Conservation (phyloP, 2,329 filamentous ascomycete genomes). For the Arthroderma sp. region DNA sequence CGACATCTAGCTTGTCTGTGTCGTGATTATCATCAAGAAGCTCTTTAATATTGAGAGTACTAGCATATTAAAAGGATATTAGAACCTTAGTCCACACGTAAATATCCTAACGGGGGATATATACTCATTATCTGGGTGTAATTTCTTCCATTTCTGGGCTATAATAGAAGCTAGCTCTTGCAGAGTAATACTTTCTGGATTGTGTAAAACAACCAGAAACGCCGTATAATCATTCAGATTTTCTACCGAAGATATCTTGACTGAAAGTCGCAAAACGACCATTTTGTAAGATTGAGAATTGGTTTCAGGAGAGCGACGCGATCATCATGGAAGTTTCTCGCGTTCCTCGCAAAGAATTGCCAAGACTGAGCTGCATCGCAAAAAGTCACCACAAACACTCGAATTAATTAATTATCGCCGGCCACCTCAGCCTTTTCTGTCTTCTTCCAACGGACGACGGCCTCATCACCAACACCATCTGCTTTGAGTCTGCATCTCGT, state of each 20-base stretch:
- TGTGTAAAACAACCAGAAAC: conserved; percentile 20
- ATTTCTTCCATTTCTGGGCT: conserved; percentile 20
- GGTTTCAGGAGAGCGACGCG: too few species aligned
- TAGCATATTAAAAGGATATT: background rate
- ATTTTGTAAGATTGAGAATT: conserved; percentile 11
- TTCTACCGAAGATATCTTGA: conserved; percentile 19
- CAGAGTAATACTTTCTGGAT: conserved; percentile 21
- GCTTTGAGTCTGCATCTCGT: background rate
- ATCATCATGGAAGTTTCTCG: too few species aligned
- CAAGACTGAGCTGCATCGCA: too few species aligned
- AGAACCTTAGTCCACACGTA: background rate
- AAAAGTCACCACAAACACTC: too few species aligned
- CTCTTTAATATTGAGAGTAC: conserved; percentile 22
- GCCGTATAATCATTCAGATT: too few species aligned
- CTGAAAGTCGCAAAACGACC: conserved; percentile 25
- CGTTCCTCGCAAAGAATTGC: too few species aligned
- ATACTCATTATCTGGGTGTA: conserved; percentile 22
- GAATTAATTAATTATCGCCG: too few species aligned
- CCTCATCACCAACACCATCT: background rate
- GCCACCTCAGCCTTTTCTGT: too few species aligned
- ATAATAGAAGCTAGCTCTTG: conserved; percentile 21
- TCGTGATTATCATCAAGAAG: conserved; percentile 25
- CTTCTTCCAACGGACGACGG: too few species aligned
- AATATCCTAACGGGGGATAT: conserved; percentile 7
- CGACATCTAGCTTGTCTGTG: conserved; percentile 19